Percentiles rank a stretch among this genome's conserved stretches.
phyloP scores from a whole-genome alignment of 164 flowering plant species.

The Platanus orientalis region DNA sequence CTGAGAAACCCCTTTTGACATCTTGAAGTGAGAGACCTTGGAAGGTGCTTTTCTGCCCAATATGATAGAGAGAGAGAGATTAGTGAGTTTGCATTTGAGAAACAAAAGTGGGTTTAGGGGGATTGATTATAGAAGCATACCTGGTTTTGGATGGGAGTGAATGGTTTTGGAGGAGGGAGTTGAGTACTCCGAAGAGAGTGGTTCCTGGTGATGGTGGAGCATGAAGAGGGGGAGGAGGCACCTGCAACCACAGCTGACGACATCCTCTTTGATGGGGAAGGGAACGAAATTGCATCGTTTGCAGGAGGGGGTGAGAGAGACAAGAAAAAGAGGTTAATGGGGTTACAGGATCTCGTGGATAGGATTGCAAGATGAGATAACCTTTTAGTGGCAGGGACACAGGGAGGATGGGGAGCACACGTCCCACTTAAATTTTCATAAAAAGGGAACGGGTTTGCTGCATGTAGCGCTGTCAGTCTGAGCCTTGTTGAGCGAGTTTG shows the following conservation, averaged over 20 bases:
- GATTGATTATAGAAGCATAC: conserved; percentile 13
- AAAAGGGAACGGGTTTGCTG: no score
- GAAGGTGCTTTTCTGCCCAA: conserved; percentile 54
- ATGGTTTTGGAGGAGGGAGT: conserved; percentile 13
- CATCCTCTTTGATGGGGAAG: conserved; percentile 19
- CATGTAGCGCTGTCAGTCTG: no score
- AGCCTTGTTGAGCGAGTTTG: no score
- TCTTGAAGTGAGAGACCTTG: conserved; percentile 64
- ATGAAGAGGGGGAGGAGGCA: conserved; percentile 43
- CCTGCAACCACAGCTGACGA: conserved; percentile 45
- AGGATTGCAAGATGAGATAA: conserved; percentile 13
- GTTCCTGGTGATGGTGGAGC: conserved; percentile 29
- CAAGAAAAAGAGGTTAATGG: background rate
- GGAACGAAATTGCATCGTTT: background rate
- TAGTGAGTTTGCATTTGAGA: background rate
- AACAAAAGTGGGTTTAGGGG: background rate
- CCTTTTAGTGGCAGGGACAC: conserved; percentile 16
- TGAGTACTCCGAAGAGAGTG: conserved; percentile 20
- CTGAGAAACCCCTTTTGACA: conserved; percentile 48
- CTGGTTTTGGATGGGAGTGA: conserved; percentile 25
- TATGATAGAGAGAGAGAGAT: background rate
- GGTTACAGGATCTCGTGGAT: background rate
- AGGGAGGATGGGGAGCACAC: conserved; percentile 17
- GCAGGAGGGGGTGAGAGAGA: background rate
- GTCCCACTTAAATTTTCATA: no score